These are phyloP conservation scores for Pleurotus platypus DNA, from an alignment of 768 basidiomycete genomes.

Conservation along the genomic window DNA sequence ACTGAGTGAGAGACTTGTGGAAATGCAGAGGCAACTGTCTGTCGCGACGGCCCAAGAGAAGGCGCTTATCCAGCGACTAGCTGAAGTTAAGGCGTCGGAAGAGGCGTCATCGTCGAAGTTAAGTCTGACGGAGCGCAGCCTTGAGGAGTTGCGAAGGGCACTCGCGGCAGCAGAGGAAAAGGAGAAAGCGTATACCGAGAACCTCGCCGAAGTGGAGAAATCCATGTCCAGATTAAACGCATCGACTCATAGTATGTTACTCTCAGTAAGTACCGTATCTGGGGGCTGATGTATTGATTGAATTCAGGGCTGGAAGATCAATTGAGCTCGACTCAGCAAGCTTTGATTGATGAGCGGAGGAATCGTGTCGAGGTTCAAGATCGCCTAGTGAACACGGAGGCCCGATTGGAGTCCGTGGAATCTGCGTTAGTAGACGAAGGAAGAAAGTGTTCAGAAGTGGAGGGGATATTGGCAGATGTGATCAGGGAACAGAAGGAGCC, in stretches of 20 bases:
- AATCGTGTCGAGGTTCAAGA: too few species aligned
- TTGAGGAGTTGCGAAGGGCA: constrained; percentile 24
- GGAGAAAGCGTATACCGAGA: constrained; percentile 20
- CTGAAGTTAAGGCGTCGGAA: background rate
- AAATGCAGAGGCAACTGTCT: background rate
- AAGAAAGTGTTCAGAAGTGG: constrained; percentile 32
- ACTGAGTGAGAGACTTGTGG: background rate
- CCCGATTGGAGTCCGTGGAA: constrained; percentile 25
- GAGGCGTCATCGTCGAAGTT: constrained; percentile 10
- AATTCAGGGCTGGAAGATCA: constrained; percentile 18
- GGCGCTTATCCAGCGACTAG: background rate
- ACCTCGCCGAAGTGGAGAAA: constrained; percentile 18
- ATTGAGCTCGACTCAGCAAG: too few species aligned
- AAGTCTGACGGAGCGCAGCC: constrained; percentile 13
- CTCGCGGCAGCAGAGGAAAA: constrained; percentile 20
- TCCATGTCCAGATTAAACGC: background rate
- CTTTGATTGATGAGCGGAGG: too few species aligned
- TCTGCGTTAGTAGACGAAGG: constrained; percentile 33
- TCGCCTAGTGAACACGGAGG: background rate
- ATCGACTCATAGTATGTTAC: background rate
- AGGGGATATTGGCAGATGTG: constrained; percentile 41
- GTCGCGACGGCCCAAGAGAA: background rate
- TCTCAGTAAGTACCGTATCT: background rate
- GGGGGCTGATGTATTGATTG: background rate
- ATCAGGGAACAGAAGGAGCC: constrained; percentile 46